A percentile compares a stretch with the other conserved stretches of the same genome.
These are phyloP conservation scores for Neurospora tetrasperma DNA, from an alignment of 495 filamentous ascomycete genomes.

Conservation along the genomic window DNA sequence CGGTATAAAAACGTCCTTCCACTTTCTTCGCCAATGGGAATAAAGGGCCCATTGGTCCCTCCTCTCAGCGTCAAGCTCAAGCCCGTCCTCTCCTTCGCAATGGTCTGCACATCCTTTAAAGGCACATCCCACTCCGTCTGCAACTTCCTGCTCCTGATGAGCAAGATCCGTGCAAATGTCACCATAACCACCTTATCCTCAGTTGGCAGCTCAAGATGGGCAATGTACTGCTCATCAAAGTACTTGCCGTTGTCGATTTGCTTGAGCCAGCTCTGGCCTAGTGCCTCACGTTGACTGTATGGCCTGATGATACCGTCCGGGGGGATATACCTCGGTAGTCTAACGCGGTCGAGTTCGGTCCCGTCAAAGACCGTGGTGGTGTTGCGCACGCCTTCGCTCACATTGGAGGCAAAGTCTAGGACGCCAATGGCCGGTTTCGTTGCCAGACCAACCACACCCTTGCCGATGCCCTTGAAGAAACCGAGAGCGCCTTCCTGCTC, in stretches of 20 bases:
- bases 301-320: constrained; percentile 89
- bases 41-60: constrained; percentile 86
- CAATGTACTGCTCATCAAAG: constrained; percentile 96
- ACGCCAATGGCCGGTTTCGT: constrained; percentile 96
- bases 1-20: constrained; percentile 74
- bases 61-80: constrained; percentile 81
- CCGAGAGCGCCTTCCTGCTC: constrained; percentile 89
- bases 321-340: constrained; percentile 82
- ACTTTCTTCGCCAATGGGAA: constrained; percentile 84
- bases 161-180: constrained; percentile 84
- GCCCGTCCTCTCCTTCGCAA: constrained; percentile 90
- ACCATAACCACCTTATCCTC: constrained; percentile 93
- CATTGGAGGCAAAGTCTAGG: constrained; percentile 91
- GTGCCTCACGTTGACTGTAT: constrained; percentile 89
- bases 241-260: constrained; percentile 93
- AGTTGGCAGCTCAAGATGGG: constrained; percentile 80
- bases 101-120: constrained; percentile 91
- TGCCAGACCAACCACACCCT: constrained; percentile 81
- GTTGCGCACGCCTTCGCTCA: constrained; percentile 94
- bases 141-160: constrained; percentile 75
- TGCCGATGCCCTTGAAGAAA: constrained; percentile 96
- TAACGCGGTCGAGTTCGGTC: constrained; percentile 86
- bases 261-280: constrained; percentile 98
- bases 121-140: constrained; percentile 91
- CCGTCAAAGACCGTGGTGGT: constrained; percentile 97